Conservation (phyloP, 176 grass and related monocot genomes). For the Carex kokanica region DNA sequence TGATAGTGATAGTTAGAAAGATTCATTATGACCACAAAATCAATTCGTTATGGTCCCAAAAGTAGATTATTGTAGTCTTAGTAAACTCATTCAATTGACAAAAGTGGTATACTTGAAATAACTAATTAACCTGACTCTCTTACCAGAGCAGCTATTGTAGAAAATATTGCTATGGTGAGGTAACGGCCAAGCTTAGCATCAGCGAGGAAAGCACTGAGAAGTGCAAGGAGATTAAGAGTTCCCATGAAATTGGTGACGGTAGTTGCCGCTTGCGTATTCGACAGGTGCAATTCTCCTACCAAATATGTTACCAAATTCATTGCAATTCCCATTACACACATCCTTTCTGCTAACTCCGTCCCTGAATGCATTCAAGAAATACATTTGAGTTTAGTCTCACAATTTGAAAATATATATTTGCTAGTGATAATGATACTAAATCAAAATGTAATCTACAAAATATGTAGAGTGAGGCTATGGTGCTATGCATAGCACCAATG, state of each 20-base stretch:
- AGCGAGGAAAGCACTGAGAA: constrained; percentile 65
- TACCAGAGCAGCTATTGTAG: constrained; percentile 40
- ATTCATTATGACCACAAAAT: not conserved
- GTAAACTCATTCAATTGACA: not conserved
- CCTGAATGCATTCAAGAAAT: constrained; percentile 26
- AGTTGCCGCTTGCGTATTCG: constrained; percentile 55
- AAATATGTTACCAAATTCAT: constrained; percentile 76
- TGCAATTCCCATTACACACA: constrained; percentile 73
- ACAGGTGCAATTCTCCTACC: constrained; percentile 48
- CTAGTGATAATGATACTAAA: not conserved
- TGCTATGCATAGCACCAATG: too few species aligned
- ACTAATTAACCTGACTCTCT: not conserved
- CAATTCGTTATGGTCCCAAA: not conserved
- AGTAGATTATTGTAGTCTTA: not conserved
- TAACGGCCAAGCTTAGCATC: constrained; percentile 71
- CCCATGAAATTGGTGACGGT: constrained; percentile 73
- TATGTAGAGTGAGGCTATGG: too few species aligned
- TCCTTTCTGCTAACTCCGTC: constrained; percentile 67
- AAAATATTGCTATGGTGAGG: constrained; percentile 50
- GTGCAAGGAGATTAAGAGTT: constrained; percentile 54
- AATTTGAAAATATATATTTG: not conserved
- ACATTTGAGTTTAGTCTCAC: not conserved
- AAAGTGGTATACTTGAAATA: not conserved
- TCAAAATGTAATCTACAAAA: not conserved
- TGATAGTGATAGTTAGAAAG: not conserved